phyloP scores from a whole-genome alignment of 1,284 basidiomycete genomes.

The Cryptococcus wingfieldii region DNA sequence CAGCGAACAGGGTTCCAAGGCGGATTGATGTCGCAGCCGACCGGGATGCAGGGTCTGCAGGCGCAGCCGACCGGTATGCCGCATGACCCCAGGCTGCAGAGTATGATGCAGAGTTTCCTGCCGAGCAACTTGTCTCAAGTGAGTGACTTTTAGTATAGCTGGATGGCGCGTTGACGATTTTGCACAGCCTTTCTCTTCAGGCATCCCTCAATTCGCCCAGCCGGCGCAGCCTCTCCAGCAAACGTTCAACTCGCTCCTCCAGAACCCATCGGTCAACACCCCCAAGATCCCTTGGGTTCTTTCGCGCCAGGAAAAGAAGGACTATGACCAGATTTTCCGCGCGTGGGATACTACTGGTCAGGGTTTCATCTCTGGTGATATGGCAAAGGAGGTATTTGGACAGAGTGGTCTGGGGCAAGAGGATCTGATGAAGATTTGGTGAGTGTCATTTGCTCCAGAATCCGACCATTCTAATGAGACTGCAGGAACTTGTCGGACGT shows the following conservation, averaged over 20 bases:
- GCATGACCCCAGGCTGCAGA: constrained; percentile 71
- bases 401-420: constrained; percentile 86
- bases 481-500: constrained; percentile 79
- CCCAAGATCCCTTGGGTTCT: constrained; percentile 86
- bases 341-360: constrained; percentile 84
- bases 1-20: constrained; percentile 53
- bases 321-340: constrained; percentile 93
- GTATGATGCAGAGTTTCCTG: constrained; percentile 84
- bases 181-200: constrained; percentile 39
- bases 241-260: constrained; percentile 52
- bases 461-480: constrained; percentile 1
- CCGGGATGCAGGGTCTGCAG: constrained; percentile 55
- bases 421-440: constrained; percentile 93
- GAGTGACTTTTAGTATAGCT: constrained; percentile 14
- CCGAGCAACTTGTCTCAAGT: constrained; percentile 52
- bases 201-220: constrained; percentile 58
- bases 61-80: constrained; percentile 40
- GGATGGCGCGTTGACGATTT: not conserved
- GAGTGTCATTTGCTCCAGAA: constrained; percentile 32
- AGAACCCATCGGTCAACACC: constrained; percentile 62
- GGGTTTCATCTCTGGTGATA: constrained; percentile 76
- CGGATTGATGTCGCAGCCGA: constrained; percentile 66
- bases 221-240: constrained; percentile 55
- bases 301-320: constrained; percentile 88
- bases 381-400: constrained; percentile 89